Conservation (phyloP, 306 rosid species). For the Rosa multiflora region DNA sequence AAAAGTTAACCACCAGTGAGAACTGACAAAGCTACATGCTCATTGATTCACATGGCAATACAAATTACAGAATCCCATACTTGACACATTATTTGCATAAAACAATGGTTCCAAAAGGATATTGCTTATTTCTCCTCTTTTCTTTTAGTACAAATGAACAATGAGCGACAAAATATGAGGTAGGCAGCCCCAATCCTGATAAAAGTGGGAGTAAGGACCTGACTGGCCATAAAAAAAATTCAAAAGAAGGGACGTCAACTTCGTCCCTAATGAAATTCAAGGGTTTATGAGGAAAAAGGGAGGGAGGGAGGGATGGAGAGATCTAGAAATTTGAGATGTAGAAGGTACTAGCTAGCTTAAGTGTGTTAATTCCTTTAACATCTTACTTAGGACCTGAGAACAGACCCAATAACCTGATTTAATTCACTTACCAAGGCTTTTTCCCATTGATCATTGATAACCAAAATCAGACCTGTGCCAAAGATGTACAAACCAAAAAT, state of each 20-base stretch:
- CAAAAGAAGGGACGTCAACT: not conserved
- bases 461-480: conserved; percentile 30
- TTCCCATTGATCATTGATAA: conserved; percentile 59
- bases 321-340: not conserved
- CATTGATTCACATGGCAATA: not conserved
- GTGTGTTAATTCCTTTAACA: not conserved
- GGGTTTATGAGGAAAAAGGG: not conserved
- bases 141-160: not conserved
- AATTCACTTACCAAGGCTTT: conserved; percentile 76
- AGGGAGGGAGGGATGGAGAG: not conserved
- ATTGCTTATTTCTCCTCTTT: not conserved
- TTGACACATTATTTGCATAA: not conserved
- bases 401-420: not conserved
- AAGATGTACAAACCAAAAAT: conserved; percentile 15
- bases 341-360: not conserved
- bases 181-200: not conserved
- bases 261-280: not conserved
- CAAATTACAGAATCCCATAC: not conserved
- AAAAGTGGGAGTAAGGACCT: not conserved
- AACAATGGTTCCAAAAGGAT: not conserved
- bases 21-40: conserved; percentile 1
- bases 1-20: conserved; percentile 1
- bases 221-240: not conserved
- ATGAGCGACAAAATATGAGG: not conserved
- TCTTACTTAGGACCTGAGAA: not conserved